These are phyloP conservation scores for Starmerella stigmatis DNA, from an alignment of 805 yeast species.

Conservation along the genomic window DNA sequence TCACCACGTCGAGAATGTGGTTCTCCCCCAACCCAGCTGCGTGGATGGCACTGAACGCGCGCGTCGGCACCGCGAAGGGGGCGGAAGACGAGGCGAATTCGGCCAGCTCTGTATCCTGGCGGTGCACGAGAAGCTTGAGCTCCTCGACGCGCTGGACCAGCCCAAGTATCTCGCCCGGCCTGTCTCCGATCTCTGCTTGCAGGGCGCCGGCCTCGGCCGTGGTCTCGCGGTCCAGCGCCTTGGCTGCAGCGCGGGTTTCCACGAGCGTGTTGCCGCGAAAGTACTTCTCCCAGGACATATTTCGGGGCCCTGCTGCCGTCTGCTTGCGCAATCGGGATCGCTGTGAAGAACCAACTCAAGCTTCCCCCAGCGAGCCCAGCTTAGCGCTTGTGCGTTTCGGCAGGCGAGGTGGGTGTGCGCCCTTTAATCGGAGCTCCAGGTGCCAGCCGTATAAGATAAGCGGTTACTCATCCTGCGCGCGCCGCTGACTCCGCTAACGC, in stretches of 20 bases:
- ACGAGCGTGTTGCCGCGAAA: constrained; percentile 11
- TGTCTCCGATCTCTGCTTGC: constrained; percentile 13
- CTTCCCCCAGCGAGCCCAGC: too few species aligned
- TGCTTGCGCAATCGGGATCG: too few species aligned
- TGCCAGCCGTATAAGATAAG: too few species aligned
- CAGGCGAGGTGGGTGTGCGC: too few species aligned
- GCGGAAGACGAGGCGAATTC: background rate
- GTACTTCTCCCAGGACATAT: constrained; percentile 18
- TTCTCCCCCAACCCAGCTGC: constrained; percentile 1
- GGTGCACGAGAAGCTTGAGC: constrained; percentile 5
- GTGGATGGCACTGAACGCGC: background rate
- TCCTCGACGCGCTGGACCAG: constrained; percentile 16
- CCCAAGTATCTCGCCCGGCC: constrained; percentile 13
- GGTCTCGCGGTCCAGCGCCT: constrained; percentile 5
- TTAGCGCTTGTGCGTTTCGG: too few species aligned
- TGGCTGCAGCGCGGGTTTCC: constrained; percentile 11
- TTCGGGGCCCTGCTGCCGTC: too few species aligned
- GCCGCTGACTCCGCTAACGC: too few species aligned
- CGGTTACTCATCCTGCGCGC: too few species aligned
- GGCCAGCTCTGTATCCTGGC: constrained; percentile 11
- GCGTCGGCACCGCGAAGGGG: background rate
- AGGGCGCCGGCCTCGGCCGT: constrained; percentile 3
- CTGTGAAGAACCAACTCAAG: too few species aligned
- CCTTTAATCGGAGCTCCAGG: too few species aligned
- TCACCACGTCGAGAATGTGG: background rate